Evolutionary conservation across 305 asterid species (phyloP), one percentile per base, ranked within the genome.

Genomic region (Fraxinus greggii): DNA sequence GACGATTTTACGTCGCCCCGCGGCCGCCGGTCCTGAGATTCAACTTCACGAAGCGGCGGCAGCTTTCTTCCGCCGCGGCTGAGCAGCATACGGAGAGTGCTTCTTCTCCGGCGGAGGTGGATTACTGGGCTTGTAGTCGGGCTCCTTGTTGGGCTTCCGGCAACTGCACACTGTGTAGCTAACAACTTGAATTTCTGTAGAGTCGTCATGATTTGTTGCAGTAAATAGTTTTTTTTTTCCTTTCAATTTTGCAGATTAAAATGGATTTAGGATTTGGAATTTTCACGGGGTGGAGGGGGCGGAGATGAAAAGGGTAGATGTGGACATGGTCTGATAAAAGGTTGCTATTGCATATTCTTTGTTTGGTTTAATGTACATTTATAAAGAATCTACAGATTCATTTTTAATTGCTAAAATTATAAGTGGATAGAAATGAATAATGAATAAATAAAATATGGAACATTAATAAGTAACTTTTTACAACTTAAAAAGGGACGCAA

Each of bases 161-260:
- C 85, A 7, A 88, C 91, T 3, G 91, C 91, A 81, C 92, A 89
- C 72, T 89, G 92, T 26, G 89, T 89, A 2, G 92, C 92, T 12
- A 89, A 79, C 1, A 89, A 81, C 87, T 89, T 89, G 80, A 89
- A 89, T 84, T 86, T 89, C 79, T 89, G 92, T 51, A 88, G 74
- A 59, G 91, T 88, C 77, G 88, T 90, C 92, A 89, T 89, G 33
- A 19, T 56, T 32, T 77, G 24, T 0, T 59, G 0, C 28, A 19
- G 17, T 23, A 56, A 19, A 15, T 3, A 33, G 2, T 59, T 26
- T 31, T 6, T 45, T 32, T 51, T 13, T 42, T 61, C 2, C 32
- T n/a, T 2, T 19, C 9, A 56, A 56, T 56, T 56, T 56, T 56
- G 28, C 69, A 59, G 29, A 59, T 59, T 19, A 59, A 59, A 21